These are phyloP conservation scores for Mucor plumbeus DNA, from an alignment of 371 early-diverging fungal species.

Conservation along the genomic window DNA sequence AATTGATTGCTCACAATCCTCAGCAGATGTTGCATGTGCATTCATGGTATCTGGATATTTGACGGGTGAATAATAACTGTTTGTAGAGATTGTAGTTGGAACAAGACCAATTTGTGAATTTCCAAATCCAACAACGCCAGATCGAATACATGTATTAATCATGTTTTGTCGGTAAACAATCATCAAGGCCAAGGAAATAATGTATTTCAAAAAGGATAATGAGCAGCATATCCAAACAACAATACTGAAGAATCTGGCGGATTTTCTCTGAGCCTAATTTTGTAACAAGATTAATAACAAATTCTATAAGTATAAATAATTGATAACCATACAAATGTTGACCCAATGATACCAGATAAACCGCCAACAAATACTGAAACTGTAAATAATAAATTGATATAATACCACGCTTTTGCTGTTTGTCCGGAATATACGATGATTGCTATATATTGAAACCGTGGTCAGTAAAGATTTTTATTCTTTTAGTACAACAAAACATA, in stretches of 20 bases:
- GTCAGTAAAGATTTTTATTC: background rate
- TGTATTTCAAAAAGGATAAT: conserved; percentile 47
- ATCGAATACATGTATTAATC: conserved; percentile 47
- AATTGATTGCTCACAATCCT: conserved; percentile 37
- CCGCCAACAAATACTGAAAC: conserved; percentile 48
- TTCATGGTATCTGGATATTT: conserved; percentile 47
- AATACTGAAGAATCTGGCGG: conserved; percentile 49
- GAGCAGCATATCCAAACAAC: conserved; percentile 48
- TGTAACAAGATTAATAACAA: background rate
- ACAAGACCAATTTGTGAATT: conserved; percentile 40
- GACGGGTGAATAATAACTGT: conserved; percentile 50
- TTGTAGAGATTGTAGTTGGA: conserved; percentile 34
- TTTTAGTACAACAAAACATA: conserved; percentile 14
- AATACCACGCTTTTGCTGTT: conserved; percentile 50
- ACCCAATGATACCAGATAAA: conserved; percentile 49
- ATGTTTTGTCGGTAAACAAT: conserved; percentile 33
- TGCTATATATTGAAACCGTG: conserved; percentile 27
- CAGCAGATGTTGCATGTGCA: conserved; percentile 36
- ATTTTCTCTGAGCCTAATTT: conserved; percentile 49
- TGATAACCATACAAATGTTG: conserved; percentile 41
- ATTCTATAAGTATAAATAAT: background rate
- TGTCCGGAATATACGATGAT: conserved; percentile 53
- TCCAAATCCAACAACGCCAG: conserved; percentile 47
- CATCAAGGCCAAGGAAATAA: conserved; percentile 49
- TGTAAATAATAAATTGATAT: conserved; percentile 47